Percentiles rank a stretch among this genome's conserved stretches.
Conservation (phyloP, 2,329 filamentous ascomycete species). For the Bipolaris oryzae region DNA sequence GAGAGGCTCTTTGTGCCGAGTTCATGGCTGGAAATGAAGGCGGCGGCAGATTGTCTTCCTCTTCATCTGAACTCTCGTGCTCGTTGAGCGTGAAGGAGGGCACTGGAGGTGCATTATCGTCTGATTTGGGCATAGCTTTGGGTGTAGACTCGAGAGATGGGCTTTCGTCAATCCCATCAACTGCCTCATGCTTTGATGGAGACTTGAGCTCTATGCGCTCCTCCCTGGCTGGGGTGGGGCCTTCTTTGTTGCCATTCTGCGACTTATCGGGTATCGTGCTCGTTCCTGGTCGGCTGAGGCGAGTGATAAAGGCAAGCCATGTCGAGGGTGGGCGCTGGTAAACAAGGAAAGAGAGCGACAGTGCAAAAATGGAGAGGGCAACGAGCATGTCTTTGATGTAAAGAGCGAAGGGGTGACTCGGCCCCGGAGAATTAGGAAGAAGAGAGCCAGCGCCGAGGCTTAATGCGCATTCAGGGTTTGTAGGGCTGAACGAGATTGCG, state of each 20-base stretch:
- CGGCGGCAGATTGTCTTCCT: conserved; percentile 46
- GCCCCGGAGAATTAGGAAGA: conserved; percentile 20
- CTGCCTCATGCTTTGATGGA: conserved; percentile 9
- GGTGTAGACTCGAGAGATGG: conserved; percentile 42
- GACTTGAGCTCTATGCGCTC: conserved; percentile 23
- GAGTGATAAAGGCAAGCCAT: conserved; percentile 38
- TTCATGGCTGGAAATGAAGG: conserved; percentile 55
- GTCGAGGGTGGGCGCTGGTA: conserved; percentile 46
- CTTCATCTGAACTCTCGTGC: conserved; percentile 38
- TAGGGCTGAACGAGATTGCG: conserved; percentile 25
- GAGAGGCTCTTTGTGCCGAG: conserved; percentile 53
- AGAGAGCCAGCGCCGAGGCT: conserved; percentile 11
- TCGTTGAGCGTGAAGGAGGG: conserved; percentile 48
- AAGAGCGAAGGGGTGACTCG: conserved; percentile 13
- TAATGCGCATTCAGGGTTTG: conserved; percentile 13
- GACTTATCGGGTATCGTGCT: conserved; percentile 22
- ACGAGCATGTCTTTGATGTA: conserved; percentile 45
- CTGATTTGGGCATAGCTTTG: conserved; percentile 31
- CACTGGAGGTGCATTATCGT: conserved; percentile 27
- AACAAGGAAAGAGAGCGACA: conserved; percentile 46
- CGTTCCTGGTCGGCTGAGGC: conserved; percentile 15
- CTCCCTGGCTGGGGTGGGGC: conserved; percentile 18
- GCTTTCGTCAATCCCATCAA: background rate
- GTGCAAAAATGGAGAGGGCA: conserved; percentile 45
- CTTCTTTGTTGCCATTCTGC: conserved; percentile 20